Conservation (phyloP, 306 rosid species). For the Corylus americana region DNA sequence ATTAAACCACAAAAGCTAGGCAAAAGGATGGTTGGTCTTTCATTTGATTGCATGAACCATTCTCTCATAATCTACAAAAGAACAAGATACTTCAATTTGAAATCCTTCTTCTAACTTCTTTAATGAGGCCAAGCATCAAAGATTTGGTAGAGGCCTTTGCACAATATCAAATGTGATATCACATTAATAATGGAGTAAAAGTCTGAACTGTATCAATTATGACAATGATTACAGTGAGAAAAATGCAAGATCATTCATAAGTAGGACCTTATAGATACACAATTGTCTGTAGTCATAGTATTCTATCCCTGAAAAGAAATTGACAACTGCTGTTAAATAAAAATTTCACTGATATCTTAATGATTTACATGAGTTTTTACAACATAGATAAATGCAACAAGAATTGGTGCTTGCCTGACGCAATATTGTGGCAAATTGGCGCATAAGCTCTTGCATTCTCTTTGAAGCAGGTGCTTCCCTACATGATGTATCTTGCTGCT, state of each 20-base stretch:
- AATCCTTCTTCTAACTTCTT: not conserved
- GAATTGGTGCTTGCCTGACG: slow-evolving; percentile 58
- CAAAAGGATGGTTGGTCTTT: not conserved
- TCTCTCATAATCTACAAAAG: not conserved
- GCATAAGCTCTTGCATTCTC: slow-evolving; percentile 94
- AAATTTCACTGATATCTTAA: not conserved
- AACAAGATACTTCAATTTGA: not conserved
- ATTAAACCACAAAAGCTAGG: not conserved
- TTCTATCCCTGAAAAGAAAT: not conserved
- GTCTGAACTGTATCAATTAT: not conserved
- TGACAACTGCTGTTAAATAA: not conserved
- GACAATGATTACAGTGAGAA: not conserved
- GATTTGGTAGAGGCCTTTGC: not conserved
- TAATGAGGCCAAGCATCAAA: not conserved
- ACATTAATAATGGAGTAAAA: not conserved
- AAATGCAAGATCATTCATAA: not conserved
- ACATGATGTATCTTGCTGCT: slow-evolving; percentile 65
- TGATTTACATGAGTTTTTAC: not conserved
- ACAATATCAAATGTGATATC: not conserved
- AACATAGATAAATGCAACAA: not conserved
- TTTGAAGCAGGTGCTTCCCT: slow-evolving; percentile 79
- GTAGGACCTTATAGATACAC: not conserved
- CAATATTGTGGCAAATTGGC: slow-evolving; percentile 79
- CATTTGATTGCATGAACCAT: not conserved
- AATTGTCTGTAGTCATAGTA: not conserved